A percentile compares a stretch with the other conserved stretches of the same genome.
These are phyloP conservation scores for Gossypium trilobum DNA, from an alignment of 441 rosid species.

Conservation along the genomic window DNA sequence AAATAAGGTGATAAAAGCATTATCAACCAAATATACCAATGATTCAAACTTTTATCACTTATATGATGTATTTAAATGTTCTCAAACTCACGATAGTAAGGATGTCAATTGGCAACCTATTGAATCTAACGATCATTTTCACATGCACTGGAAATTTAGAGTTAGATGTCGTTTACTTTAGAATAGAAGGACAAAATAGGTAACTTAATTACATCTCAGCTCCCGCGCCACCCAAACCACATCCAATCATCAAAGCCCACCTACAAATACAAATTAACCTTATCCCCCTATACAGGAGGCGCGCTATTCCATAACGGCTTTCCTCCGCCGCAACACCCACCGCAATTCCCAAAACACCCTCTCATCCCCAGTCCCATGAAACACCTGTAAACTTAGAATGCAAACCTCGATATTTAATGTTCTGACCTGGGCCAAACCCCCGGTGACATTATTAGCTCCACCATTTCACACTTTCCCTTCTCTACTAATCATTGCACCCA, in stretches of 20 bases:
- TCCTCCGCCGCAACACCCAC: background rate
- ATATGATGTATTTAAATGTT: too few species aligned
- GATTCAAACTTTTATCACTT: too few species aligned
- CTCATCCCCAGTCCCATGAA: background rate
- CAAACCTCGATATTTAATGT: conserved; percentile 20
- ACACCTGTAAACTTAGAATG: conserved; percentile 8
- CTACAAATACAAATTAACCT: background rate
- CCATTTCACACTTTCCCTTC: background rate
- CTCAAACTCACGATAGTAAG: too few species aligned
- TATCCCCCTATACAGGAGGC: conserved; percentile 18
- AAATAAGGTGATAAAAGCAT: too few species aligned
- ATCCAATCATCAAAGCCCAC: conserved; percentile 12
- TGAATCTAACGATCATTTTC: too few species aligned
- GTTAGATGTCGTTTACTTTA: background rate
- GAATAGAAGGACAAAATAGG: conserved; percentile 14
- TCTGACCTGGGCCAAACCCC: conserved; percentile 6
- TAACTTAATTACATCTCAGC: conserved; percentile 11
- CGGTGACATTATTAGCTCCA: conserved; percentile 2
- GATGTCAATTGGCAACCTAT: too few species aligned
- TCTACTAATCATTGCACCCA: conserved; percentile 1
- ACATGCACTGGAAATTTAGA: background rate
- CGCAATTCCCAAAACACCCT: conserved; percentile 31
- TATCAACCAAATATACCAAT: too few species aligned
- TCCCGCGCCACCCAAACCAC: conserved; percentile 24
- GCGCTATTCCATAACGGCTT: background rate